phyloP scores from a whole-genome alignment of 495 filamentous ascomycete species.

The Podospora anserina region DNA sequence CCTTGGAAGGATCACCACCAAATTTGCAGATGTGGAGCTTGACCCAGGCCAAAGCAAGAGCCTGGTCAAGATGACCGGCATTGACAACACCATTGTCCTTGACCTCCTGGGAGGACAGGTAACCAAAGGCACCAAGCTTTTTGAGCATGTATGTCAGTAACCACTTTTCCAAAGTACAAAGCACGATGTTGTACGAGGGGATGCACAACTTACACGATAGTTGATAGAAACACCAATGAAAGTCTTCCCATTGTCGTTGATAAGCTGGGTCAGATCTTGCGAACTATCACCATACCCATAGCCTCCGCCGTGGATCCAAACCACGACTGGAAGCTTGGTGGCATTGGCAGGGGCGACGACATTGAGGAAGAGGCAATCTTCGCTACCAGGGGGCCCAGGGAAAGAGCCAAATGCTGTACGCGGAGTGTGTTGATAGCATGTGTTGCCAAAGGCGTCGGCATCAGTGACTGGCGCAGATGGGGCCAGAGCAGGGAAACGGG shows the following conservation, averaged over 20 bases:
- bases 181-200: background rate
- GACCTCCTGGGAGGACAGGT: constrained; percentile 27
- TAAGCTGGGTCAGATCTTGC: constrained; percentile 37
- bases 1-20: constrained; percentile 61
- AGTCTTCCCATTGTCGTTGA: constrained; percentile 44
- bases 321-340: constrained; percentile 37
- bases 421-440: constrained; percentile 25
- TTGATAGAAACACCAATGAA: constrained; percentile 48
- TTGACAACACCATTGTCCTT: constrained; percentile 29
- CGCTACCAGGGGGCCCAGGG: constrained; percentile 23
- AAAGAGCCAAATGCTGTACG: background rate
- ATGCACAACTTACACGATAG: constrained; percentile 27
- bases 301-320: constrained; percentile 52
- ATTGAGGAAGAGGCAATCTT: constrained; percentile 47
- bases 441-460: constrained; percentile 18
- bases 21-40: constrained; percentile 64
- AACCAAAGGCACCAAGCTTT: constrained; percentile 32
- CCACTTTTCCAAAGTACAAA: background rate
- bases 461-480: constrained; percentile 13
- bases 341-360: constrained; percentile 38
- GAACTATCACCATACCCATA: constrained; percentile 40
- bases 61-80: constrained; percentile 53
- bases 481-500: constrained; percentile 15
- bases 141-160: background rate
- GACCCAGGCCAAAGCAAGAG: constrained; percentile 70